A percentile compares a stretch with the other conserved stretches of the same genome.
Evolutionary conservation across 768 basidiomycete species (phyloP).

Genomic region (Psilocybe subaeruginosa): DNA sequence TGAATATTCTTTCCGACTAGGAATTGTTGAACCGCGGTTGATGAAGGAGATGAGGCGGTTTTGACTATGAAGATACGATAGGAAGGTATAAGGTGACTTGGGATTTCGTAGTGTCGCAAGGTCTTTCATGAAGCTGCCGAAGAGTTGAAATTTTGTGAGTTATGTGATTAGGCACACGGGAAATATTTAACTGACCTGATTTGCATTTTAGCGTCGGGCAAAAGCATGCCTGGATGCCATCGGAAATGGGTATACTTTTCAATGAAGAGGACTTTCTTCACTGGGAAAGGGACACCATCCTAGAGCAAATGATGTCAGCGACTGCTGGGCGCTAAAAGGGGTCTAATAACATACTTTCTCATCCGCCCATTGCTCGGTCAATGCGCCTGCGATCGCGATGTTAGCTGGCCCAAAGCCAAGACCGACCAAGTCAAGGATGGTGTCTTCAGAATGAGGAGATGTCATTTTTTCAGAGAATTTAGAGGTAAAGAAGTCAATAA

Average conservation of each 20-base stretch:
- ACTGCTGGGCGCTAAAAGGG: neutral
- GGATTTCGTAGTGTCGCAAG: conserved; percentile 55
- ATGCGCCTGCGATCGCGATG: conserved; percentile 51
- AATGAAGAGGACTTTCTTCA: conserved; percentile 44
- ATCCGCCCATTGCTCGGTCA: conserved; percentile 44
- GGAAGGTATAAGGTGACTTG: conserved; percentile 52
- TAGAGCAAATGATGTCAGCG: conserved; percentile 4
- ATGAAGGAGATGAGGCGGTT: conserved; percentile 54
- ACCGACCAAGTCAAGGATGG: conserved; percentile 48
- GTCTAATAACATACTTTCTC: conserved; percentile 9
- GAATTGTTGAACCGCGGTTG: conserved; percentile 52
- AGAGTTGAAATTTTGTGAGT: conserved; percentile 1
- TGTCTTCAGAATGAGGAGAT: conserved; percentile 19
- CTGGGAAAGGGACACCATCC: conserved; percentile 8
- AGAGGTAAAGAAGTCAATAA: neutral
- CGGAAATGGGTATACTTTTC: conserved; percentile 49
- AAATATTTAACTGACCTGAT: conserved; percentile 39
- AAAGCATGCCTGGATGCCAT: conserved; percentile 62
- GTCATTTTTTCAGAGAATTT: conserved; percentile 14
- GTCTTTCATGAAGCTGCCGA: conserved; percentile 51
- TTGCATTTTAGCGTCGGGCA: conserved; percentile 56
- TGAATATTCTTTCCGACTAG: conserved; percentile 54
- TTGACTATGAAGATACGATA: conserved; percentile 53
- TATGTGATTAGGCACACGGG: neutral
- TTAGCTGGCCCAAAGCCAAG: conserved; percentile 58